Conservation (phyloP, 208 protist species). For the Leishmania braziliensis region DNA sequence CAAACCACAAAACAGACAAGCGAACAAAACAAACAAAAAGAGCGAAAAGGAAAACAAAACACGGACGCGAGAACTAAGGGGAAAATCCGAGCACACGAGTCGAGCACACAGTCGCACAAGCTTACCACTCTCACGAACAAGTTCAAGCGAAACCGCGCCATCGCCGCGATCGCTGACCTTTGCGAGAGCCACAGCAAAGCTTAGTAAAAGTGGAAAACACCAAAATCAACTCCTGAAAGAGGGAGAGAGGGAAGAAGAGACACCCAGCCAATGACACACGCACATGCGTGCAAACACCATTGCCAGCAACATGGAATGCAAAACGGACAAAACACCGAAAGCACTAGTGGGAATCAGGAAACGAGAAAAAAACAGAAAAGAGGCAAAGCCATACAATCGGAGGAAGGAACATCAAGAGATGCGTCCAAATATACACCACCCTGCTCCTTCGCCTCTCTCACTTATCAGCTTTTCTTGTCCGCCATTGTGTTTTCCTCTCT, state of each 20-base stretch:
- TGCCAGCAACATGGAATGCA: neutral
- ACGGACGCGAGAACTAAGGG: neutral
- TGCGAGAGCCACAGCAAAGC: neutral
- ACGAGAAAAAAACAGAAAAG: neutral
- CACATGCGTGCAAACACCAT: neutral
- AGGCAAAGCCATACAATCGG: neutral
- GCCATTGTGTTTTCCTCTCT: neutral
- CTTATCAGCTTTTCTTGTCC: neutral
- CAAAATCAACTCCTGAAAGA: neutral
- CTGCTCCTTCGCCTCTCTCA: neutral
- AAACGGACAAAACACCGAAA: neutral
- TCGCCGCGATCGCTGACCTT: neutral
- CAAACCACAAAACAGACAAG: slow-evolving; percentile 1
- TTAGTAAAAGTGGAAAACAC: neutral
- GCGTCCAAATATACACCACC: neutral
- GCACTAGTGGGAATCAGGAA: neutral
- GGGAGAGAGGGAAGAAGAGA: neutral
- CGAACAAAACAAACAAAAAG: neutral
- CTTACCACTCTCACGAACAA: neutral
- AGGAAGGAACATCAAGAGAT: neutral
- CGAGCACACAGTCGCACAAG: neutral
- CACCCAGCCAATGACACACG: neutral
- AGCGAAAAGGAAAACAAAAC: neutral
- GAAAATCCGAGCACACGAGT: neutral
- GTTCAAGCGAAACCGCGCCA: neutral